Evolutionary conservation across 1,284 basidiomycete species (phyloP), one percentile per base, ranked within the genome.

Genomic region (Sporisorium graminicola): DNA sequence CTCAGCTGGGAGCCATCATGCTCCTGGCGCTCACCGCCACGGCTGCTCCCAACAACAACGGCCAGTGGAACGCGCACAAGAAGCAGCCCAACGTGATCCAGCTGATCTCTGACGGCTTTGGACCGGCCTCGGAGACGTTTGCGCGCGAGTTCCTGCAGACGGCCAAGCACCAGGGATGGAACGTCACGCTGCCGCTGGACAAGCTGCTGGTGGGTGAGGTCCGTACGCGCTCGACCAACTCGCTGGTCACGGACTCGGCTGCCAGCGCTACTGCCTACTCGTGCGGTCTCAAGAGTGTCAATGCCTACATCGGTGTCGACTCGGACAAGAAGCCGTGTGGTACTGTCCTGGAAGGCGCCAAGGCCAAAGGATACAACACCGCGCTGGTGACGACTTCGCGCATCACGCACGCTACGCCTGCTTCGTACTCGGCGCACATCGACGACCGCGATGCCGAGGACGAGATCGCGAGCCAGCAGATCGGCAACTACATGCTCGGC

Each of bases 211-310:
- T 86, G 44, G 85, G 85, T 42, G 74, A 78, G 37, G 73, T 85
- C 29, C 76, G 85, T 18, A 85, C 84, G 6, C 68, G 84, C 9
- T 75, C 85, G 1, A 80, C 79, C 57, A 67, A 84, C 63, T 81
- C 79, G 27, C 74, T 85, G 35, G 82, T 86, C n/a, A 86, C 85
- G 43, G 85, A 86, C 73, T 82, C 80, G n/a, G 82, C 85, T 14
- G 85, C 85, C 3, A 74, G 72, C 1, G 85, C 80, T 0, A 86
- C 85, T 9, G 85, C 85, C 27, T 86, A 82, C 56, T 82, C 85
- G 24, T 85, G 83, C 50, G 85, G 60, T 54, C 58, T 77, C 51
- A 83, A 85, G 65, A 78, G 67, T 37, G 78, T 80, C 65, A 86
- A 86, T 62, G 83, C 80, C 12, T 82, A 80, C 63, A 85, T 84